phyloP scores from a whole-genome alignment of 371 early-diverging fungal genomes.

The Smittium mucronatum region DNA sequence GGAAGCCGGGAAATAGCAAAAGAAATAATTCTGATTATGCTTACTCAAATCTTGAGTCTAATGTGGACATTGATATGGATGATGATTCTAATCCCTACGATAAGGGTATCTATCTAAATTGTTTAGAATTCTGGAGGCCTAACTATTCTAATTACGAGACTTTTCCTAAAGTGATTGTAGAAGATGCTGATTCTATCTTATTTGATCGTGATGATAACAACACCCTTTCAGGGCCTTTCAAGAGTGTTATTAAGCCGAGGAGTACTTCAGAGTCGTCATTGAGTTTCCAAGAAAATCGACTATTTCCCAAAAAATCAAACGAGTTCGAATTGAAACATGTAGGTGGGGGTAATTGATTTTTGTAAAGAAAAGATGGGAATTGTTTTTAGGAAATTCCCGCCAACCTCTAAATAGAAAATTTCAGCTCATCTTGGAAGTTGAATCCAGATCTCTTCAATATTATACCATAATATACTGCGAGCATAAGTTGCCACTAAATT shows the following conservation, averaged over 20 bases:
- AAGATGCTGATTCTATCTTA: background rate
- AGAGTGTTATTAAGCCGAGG: background rate
- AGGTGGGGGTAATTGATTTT: too few relatives aligned
- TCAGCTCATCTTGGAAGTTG: too few relatives aligned
- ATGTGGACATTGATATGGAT: background rate
- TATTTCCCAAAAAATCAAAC: too few relatives aligned
- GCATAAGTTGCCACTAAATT: too few relatives aligned
- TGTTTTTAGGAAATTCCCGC: too few relatives aligned
- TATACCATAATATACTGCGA: too few relatives aligned
- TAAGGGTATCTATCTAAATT: background rate
- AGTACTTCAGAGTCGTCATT: too few relatives aligned
- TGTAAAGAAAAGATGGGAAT: too few relatives aligned
- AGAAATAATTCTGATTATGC: background rate
- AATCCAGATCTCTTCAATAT: too few relatives aligned
- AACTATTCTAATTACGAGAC: background rate
- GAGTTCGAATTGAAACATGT: too few relatives aligned
- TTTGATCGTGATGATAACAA: background rate
- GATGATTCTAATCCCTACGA: slow-evolving; percentile 1
- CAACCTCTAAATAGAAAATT: too few relatives aligned
- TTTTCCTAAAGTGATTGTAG: background rate
- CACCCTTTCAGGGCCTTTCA: background rate
- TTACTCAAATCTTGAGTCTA: background rate
- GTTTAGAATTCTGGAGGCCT: background rate
- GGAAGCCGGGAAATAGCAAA: background rate
- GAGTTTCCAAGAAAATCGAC: too few relatives aligned